Percentiles rank a stretch among this genome's conserved stretches.
These are phyloP conservation scores for Alternaria angustiovoidea DNA, from an alignment of 2,329 filamentous ascomycete species.

Conservation along the genomic window DNA sequence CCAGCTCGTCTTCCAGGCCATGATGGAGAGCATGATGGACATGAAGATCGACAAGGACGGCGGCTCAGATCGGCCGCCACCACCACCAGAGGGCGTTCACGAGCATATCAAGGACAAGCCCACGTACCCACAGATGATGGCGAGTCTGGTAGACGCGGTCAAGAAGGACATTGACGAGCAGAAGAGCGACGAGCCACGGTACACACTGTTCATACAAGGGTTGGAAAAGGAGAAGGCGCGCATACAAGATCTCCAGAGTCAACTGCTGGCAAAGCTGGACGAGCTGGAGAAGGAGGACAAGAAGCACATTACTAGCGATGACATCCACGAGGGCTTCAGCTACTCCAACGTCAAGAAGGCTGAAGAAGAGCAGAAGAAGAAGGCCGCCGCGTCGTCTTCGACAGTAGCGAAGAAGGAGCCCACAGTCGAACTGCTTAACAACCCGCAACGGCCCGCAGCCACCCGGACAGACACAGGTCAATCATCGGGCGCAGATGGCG, in stretches of 20 bases:
- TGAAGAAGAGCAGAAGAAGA: constrained; percentile 24
- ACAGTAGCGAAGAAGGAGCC: constrained; percentile 31
- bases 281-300: constrained; percentile 85
- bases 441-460: constrained; percentile 55
- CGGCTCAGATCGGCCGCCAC: constrained; percentile 66
- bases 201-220: constrained; percentile 79
- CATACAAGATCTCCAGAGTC: constrained; percentile 77
- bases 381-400: constrained; percentile 37
- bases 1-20: constrained; percentile 85
- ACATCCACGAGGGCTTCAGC: constrained; percentile 88
- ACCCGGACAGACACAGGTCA: constrained; percentile 54
- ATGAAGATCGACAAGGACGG: constrained; percentile 57
- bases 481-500: constrained; percentile 68
- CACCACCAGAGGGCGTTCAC: constrained; percentile 81
- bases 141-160: constrained; percentile 91
- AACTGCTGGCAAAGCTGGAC: constrained; percentile 76
- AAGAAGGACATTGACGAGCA: constrained; percentile 81
- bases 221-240: constrained; percentile 79
- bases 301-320: constrained; percentile 92
- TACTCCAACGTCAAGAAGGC: constrained; percentile 74
- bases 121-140: constrained; percentile 97
- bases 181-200: constrained; percentile 71
- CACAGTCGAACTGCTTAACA: constrained; percentile 77
- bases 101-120: constrained; percentile 76
- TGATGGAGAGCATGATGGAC: constrained; percentile 80